phyloP scores from a whole-genome alignment of 257 asterid genomes.

The Nemophila menziesii region DNA sequence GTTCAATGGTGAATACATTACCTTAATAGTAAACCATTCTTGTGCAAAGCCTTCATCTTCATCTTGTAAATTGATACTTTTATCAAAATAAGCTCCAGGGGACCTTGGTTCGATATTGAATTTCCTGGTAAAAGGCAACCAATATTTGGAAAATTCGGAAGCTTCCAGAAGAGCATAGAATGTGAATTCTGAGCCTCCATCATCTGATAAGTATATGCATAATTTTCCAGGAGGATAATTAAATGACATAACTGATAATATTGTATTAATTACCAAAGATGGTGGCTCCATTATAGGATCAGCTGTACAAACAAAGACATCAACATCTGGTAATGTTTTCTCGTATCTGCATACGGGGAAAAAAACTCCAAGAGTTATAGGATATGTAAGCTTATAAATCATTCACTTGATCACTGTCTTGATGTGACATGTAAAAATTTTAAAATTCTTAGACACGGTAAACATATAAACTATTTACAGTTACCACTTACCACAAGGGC shows the following conservation, averaged over 20 bases:
- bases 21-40: conserved; percentile 32
- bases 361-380: no score
- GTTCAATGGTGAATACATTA: conserved; percentile 5
- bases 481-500: no score
- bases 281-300: conserved; percentile 50
- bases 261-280: conserved; percentile 29
- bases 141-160: conserved; percentile 25
- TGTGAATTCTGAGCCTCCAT: conserved; percentile 41
- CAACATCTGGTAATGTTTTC: conserved; percentile 32
- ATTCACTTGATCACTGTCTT: no score
- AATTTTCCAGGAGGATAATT: conserved; percentile 36
- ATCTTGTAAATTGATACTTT: not conserved
- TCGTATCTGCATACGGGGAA: conserved; percentile 22
- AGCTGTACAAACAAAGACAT: conserved; percentile 47
- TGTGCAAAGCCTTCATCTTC: conserved; percentile 14
- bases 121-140: conserved; percentile 51
- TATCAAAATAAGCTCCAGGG: conserved; percentile 32
- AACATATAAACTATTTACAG: no score
- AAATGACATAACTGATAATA: conserved; percentile 34
- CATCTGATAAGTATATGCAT: conserved; percentile 45
- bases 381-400: no score
- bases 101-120: conserved; percentile 38
- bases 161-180: conserved; percentile 49
- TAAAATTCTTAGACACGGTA: no score
- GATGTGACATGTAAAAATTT: no score